Evolutionary conservation across 75 land plant genomes (phyloP).

Genomic region (Isoetes taiwanensis): DNA sequence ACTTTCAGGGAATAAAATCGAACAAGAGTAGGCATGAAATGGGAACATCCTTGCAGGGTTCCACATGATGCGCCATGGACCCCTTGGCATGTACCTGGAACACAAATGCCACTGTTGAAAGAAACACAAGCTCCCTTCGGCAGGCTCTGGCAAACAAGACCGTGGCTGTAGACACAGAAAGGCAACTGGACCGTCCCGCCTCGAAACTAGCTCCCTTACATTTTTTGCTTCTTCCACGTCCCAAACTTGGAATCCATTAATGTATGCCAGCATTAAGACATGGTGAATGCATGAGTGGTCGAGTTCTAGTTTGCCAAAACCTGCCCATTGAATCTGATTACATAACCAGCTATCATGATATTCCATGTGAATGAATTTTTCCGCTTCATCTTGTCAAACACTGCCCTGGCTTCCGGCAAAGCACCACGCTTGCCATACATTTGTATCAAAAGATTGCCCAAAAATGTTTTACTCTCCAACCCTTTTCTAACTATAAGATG

Average conservation of each 20-base stretch:
- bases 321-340: constrained; percentile 4
- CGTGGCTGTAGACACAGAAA: constrained; percentile 4
- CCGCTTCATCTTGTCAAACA: too few relatives aligned
- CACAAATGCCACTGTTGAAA: constrained; percentile 11
- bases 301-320: not conserved
- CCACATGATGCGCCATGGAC: constrained; percentile 22
- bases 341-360: too few relatives aligned
- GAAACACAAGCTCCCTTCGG: too few relatives aligned
- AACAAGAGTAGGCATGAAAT: constrained; percentile 47
- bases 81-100: constrained; percentile 22
- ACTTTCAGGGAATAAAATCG: constrained; percentile 59
- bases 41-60: constrained; percentile 16
- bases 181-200: not conserved
- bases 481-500: too few relatives aligned
- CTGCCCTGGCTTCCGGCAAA: too few relatives aligned
- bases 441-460: too few relatives aligned
- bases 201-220: not conserved
- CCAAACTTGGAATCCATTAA: constrained; percentile 5
- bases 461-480: too few relatives aligned
- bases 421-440: too few relatives aligned
- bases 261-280: not conserved
- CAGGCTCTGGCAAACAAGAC: too few relatives aligned
- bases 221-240: constrained; percentile 1
- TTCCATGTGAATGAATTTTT: too few relatives aligned
- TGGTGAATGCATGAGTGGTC: not conserved